Evolutionary conservation across 192 early-diverging fungal species (phyloP).

Genomic region (Spinellus fusiger): DNA sequence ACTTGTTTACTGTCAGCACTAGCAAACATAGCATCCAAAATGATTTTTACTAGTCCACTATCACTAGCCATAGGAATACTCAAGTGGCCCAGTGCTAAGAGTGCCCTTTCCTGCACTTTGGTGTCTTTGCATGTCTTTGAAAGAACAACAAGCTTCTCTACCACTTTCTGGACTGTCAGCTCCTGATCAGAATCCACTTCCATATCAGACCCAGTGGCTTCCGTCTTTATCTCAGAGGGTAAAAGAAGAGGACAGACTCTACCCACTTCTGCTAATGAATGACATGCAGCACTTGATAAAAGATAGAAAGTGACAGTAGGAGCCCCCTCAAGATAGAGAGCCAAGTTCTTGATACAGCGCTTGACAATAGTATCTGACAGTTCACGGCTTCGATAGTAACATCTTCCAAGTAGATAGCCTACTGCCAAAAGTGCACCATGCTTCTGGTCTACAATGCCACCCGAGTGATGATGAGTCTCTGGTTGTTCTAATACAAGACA

Average conservation of each 20-base stretch:
- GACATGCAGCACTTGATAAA: conserved; percentile 53
- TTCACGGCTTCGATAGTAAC: conserved; percentile 49
- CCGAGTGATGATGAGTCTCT: conserved; percentile 10
- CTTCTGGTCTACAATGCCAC: conserved; percentile 41
- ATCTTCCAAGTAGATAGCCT: conserved; percentile 62
- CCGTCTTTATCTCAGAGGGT: background rate
- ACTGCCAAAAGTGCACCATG: conserved; percentile 65
- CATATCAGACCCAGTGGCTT: background rate
- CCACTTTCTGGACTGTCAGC: conserved; percentile 7
- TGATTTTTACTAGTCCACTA: background rate
- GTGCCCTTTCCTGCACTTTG: conserved; percentile 71
- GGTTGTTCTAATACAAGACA: conserved; percentile 14
- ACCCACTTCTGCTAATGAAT: conserved; percentile 68
- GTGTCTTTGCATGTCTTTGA: conserved; percentile 61
- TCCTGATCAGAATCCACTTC: conserved; percentile 14
- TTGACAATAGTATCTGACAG: conserved; percentile 34
- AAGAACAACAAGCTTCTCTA: conserved; percentile 31
- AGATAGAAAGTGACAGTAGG: conserved; percentile 38
- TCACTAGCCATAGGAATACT: conserved; percentile 34
- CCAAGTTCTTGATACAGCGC: conserved; percentile 32
- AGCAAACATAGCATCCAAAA: conserved; percentile 39
- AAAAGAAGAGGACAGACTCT: conserved; percentile 48
- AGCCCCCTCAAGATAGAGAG: conserved; percentile 38
- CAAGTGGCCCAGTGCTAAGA: conserved; percentile 66
- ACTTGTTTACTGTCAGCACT: conserved; percentile 61